Conservation (phyloP, 2,329 filamentous ascomycete genomes). For the Fusarium austroafricanum region DNA sequence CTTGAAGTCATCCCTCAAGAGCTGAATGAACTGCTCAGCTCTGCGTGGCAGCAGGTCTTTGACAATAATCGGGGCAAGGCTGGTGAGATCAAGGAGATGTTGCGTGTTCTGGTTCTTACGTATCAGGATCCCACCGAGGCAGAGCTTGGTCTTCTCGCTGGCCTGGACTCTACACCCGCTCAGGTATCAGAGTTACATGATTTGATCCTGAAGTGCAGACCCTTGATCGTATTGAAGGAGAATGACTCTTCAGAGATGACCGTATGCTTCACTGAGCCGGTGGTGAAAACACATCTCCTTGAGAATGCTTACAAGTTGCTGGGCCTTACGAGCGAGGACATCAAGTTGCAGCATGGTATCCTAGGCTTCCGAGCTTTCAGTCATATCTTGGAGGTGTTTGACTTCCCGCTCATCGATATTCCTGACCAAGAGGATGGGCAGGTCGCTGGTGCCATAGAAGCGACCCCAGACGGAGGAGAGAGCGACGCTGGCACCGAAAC, state of each 20-base stretch:
- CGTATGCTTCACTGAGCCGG: conserved; percentile 28
- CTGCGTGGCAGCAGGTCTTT: conserved; percentile 54
- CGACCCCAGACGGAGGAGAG: neutral
- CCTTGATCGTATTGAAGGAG: conserved; percentile 46
- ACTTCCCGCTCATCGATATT: conserved; percentile 37
- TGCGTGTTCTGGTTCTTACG: conserved; percentile 55
- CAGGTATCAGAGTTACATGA: conserved; percentile 50
- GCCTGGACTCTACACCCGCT: conserved; percentile 48
- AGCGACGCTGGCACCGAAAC: conserved; percentile 28
- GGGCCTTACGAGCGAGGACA: conserved; percentile 53
- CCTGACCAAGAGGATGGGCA: conserved; percentile 1
- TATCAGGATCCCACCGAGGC: conserved; percentile 55
- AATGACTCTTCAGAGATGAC: conserved; percentile 33
- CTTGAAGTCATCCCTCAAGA: conserved; percentile 56
- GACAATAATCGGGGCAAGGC: conserved; percentile 46
- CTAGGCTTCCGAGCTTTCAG: conserved; percentile 53
- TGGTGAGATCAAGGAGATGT: conserved; percentile 57
- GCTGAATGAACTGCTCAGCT: conserved; percentile 51
- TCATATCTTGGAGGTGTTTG: conserved; percentile 52
- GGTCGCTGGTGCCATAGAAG: neutral
- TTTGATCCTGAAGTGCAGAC: conserved; percentile 54
- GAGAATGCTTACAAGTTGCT: conserved; percentile 52
- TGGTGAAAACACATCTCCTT: conserved; percentile 55
- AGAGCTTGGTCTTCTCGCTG: conserved; percentile 54
- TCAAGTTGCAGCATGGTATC: conserved; percentile 57